phyloP scores from a whole-genome alignment of 2,329 filamentous ascomycete species.

The Claviceps capensis region DNA sequence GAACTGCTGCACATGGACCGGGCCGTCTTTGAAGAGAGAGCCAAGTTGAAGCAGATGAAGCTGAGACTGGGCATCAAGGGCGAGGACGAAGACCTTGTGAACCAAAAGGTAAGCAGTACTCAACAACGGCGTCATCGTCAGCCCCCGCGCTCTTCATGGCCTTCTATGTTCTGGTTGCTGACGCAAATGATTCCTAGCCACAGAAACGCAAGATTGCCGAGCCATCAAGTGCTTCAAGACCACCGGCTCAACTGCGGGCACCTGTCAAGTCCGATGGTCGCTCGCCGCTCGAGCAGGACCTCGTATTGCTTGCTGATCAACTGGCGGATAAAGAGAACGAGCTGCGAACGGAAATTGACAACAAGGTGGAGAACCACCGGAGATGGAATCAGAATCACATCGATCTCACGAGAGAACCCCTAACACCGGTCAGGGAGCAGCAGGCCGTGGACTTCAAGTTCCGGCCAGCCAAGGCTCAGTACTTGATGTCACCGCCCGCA shows the following conservation, averaged over 20 bases:
- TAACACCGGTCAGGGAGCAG: slow-evolving; percentile 63
- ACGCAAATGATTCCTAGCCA: slow-evolving; percentile 33
- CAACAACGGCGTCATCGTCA: neutral
- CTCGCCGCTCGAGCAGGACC: slow-evolving; percentile 59
- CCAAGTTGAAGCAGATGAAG: slow-evolving; percentile 77
- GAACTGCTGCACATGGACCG: slow-evolving; percentile 64
- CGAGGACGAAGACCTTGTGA: slow-evolving; percentile 88
- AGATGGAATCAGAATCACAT: slow-evolving; percentile 86
- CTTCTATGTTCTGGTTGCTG: slow-evolving; percentile 12
- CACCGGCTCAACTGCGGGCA: slow-evolving; percentile 53
- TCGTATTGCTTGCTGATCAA: slow-evolving; percentile 63
- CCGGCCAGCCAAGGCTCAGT: slow-evolving; percentile 58
- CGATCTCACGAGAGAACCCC: slow-evolving; percentile 73
- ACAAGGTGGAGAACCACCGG: slow-evolving; percentile 75
- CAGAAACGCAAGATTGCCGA: slow-evolving; percentile 58
- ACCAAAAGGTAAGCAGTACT: slow-evolving; percentile 60
- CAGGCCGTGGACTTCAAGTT: slow-evolving; percentile 48
- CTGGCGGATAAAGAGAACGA: slow-evolving; percentile 70
- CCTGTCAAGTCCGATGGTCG: slow-evolving; percentile 58
- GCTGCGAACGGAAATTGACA: slow-evolving; percentile 69
- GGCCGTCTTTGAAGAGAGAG: slow-evolving; percentile 69
- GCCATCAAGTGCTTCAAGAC: slow-evolving; percentile 44
- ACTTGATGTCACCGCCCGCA: slow-evolving; percentile 51
- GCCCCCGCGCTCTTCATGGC: slow-evolving; percentile 4
- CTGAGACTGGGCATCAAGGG: slow-evolving; percentile 77